phyloP scores from a whole-genome alignment of 345 rosid genomes.

The Dimocarpus longan region DNA sequence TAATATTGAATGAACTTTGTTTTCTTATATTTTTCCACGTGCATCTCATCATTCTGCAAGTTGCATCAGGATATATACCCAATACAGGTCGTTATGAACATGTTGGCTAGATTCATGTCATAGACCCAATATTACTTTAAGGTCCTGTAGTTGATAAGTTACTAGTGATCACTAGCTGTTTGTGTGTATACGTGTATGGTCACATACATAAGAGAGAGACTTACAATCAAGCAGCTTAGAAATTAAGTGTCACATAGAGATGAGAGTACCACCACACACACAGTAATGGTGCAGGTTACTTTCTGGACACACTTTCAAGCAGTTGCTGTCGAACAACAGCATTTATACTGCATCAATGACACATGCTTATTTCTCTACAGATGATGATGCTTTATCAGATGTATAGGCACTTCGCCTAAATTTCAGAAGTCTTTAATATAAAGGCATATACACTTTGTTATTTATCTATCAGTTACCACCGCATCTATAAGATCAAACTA shows the following conservation, averaged over 20 bases:
- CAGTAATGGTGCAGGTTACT: background rate
- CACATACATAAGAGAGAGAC: background rate
- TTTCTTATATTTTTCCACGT: background rate
- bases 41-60: background rate
- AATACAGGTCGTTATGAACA: background rate
- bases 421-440: too few relatives aligned
- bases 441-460: background rate
- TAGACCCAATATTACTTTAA: background rate
- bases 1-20: background rate
- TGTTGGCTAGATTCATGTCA: background rate
- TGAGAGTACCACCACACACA: background rate
- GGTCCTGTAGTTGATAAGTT: background rate
- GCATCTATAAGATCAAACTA: too few relatives aligned
- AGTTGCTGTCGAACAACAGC: background rate
- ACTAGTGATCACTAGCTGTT: background rate
- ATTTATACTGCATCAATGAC: background rate
- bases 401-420: background rate
- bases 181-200: background rate
- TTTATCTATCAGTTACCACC: too few relatives aligned
- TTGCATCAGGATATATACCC: background rate
- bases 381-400: background rate
- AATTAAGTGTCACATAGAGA: background rate
- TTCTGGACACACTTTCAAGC: background rate
- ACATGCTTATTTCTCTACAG: background rate
- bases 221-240: background rate